Evolutionary conservation across 345 rosid genomes (phyloP), one percentile per base, ranked within the genome.

Genomic region (thale cress (Arabidopsis thaliana)): DNA sequence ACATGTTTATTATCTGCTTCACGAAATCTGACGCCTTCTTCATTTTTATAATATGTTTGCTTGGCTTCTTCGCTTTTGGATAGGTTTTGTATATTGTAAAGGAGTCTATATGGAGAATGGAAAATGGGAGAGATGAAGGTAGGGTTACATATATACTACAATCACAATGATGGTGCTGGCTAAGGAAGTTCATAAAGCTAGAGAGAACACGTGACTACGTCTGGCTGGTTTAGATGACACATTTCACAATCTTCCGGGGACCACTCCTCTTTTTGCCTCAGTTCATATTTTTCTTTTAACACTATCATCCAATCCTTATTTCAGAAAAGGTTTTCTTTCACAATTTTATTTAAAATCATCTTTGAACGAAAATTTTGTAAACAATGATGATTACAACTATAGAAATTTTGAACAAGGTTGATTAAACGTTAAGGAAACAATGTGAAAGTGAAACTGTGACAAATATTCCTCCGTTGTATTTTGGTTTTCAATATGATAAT

Each of bases 11-110:
- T 48, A 86, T 51, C 58, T 78, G 81, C 81, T 86, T 86, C 81
- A 86, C 69, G 25, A 86, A 52, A 0, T 77, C 83, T 14, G 81
- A 60, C 24, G 85, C 84, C 55, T 63, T 80, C 83, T 75, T 84
- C 87, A 74, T 86, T 84, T 73, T 72, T 59, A 10, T 59, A 10
- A 41, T 62, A 36, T 57, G 12, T 71, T 30, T 76, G 23, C 74
- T 59, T 51, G 37, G 45, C 62, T 67, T 67, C 67, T 66, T 67
- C 2, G 55, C 68, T 69, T 46, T 63, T 64, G 40, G 37, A 12
- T 61, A 10, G 44, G 9, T 30, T 52, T 60, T 5, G 3, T 16
- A 5, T 25, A 13, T 70, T 66, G 42, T 74, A 37, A 28, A 65
- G 8, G 23, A 33, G 70, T 61, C 51, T 69, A 69, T 76, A 62